Evolutionary conservation across 805 yeast genomes (phyloP).

Genomic region (Suhomyces xylopsoci): DNA sequence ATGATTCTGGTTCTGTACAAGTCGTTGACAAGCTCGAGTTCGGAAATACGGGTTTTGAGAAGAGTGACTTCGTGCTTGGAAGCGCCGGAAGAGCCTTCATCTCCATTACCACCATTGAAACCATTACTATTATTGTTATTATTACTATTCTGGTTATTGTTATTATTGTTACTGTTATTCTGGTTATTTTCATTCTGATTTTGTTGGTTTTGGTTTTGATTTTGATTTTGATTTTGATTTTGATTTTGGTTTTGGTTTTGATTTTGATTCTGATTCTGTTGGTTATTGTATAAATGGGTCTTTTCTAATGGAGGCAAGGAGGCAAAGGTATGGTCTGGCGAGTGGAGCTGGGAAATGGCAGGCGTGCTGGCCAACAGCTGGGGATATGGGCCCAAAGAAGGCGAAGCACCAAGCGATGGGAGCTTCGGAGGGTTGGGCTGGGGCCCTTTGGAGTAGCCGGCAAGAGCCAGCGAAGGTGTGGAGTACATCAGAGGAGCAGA

Average conservation of each 20-base stretch:
- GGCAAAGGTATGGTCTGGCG: slow-evolving; percentile 16
- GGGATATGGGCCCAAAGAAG: slow-evolving; percentile 46
- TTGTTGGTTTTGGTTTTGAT: not conserved
- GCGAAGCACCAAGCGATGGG: slow-evolving; percentile 39
- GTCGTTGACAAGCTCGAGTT: slow-evolving; percentile 87
- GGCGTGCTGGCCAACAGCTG: slow-evolving; percentile 4
- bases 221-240: not conserved
- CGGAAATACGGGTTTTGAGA: slow-evolving; percentile 75
- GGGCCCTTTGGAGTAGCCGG: not conserved
- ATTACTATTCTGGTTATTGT: not conserved
- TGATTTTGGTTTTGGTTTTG: no score
- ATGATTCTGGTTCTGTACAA: slow-evolving; percentile 76
- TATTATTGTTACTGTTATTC: slow-evolving; percentile 1
- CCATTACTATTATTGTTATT: not conserved
- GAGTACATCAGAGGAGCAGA: slow-evolving; percentile 18
- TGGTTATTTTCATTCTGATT: not conserved
- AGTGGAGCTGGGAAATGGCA: slow-evolving; percentile 22
- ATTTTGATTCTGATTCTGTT: no score
- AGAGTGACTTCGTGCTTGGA: slow-evolving; percentile 31
- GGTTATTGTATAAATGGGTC: not conserved
- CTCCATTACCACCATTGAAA: not conserved
- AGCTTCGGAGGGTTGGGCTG: slow-evolving; percentile 26
- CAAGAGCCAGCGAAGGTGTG: slow-evolving; percentile 39
- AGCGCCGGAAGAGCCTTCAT: no score
- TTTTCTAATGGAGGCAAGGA: slow-evolving; percentile 24